Evolutionary conservation across 2,329 filamentous ascomycete genomes (phyloP), one percentile per base, ranked within the genome.

Genomic region (Phialophora chinensis): DNA sequence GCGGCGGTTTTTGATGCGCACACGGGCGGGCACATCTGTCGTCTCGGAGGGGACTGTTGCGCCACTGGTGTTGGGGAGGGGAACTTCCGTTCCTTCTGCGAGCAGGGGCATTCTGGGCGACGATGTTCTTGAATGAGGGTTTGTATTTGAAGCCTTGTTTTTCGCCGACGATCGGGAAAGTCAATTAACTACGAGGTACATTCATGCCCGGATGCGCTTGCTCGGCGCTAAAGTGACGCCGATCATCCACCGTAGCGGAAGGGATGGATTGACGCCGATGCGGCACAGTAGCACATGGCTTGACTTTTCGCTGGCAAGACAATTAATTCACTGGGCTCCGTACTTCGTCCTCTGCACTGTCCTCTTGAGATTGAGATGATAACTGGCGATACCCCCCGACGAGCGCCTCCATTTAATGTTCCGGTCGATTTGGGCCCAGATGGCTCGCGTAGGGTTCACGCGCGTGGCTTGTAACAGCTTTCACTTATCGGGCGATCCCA

Each of bases 1-100:
- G 14, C 92, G 86, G 59, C 92, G 85, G 78, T 96, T 96, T 78
- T 91, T 92, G 29, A 86, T 80, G 38, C 83, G 81, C 58, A 92
- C 85, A 2, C 74, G 75, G 50, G 69, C 62, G 11, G 69, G 69
- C 11, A 69, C 61, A 17, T 62, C 42, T 4, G 29, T n/a, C 47
- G 53, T 49, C 1, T 17, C 17, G 17, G 38, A 44, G 17, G 38
- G 17, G 14, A 17, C 4, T n/a, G 62, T 5, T 11, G 31, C 17
- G 38, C 10, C 25, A 12, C 5, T 23, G 33, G 23, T 55, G 38
- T 66, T 63, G 27, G 57, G 63, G 11, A 69, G 27, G 11, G 71
- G 64, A 4, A 69, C 60, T n/a, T 62, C 67, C 10, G 65, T 67
- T 14, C 64, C 65, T 55, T 65, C 58, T 49, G 65, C 47, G 25